Conservation (phyloP, 768 basidiomycete genomes). For the Psilocybe azurescens region DNA sequence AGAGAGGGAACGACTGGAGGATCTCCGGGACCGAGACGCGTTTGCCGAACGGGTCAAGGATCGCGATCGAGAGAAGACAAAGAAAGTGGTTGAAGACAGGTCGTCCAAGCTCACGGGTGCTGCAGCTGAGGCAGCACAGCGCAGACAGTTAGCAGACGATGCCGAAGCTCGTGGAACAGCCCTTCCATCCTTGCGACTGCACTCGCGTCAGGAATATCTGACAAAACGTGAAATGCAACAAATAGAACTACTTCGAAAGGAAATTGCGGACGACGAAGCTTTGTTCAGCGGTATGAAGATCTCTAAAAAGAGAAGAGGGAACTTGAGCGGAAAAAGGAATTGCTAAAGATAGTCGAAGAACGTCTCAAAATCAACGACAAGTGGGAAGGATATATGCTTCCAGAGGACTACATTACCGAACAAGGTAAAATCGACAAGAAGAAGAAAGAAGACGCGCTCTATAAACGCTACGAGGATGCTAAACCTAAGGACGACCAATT, state of each 20-base stretch:
- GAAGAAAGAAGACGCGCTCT: slow-evolving; percentile 91
- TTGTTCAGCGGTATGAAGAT: slow-evolving; percentile 92
- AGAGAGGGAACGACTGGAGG: slow-evolving; percentile 79
- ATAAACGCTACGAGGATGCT: slow-evolving; percentile 94
- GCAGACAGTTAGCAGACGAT: slow-evolving; percentile 85
- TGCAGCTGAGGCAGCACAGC: slow-evolving; percentile 81
- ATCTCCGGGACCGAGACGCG: slow-evolving; percentile 87
- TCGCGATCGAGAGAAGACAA: slow-evolving; percentile 84
- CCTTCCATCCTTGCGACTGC: slow-evolving; percentile 78
- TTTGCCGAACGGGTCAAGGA: slow-evolving; percentile 88
- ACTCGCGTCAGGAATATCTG: slow-evolving; percentile 94
- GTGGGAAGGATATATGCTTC: slow-evolving; percentile 94
- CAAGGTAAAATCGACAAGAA: slow-evolving; percentile 98
- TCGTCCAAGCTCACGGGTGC: slow-evolving; percentile 78
- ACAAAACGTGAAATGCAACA: slow-evolving; percentile 97
- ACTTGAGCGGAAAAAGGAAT: slow-evolving; percentile 91
- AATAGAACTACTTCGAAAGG: slow-evolving; percentile 89
- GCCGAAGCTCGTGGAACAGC: slow-evolving; percentile 56
- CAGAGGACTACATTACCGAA: slow-evolving; percentile 98
- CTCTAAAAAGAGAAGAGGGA: slow-evolving; percentile 80
- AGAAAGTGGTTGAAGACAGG: slow-evolving; percentile 91
- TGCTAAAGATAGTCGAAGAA: slow-evolving; percentile 91
- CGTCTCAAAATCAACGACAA: slow-evolving; percentile 94
- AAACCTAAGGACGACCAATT: slow-evolving; percentile 93
- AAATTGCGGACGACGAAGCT: slow-evolving; percentile 93